These are phyloP conservation scores for Mortierella sp. DNA, from an alignment of 371 early-diverging fungal species.

Conservation along the genomic window DNA sequence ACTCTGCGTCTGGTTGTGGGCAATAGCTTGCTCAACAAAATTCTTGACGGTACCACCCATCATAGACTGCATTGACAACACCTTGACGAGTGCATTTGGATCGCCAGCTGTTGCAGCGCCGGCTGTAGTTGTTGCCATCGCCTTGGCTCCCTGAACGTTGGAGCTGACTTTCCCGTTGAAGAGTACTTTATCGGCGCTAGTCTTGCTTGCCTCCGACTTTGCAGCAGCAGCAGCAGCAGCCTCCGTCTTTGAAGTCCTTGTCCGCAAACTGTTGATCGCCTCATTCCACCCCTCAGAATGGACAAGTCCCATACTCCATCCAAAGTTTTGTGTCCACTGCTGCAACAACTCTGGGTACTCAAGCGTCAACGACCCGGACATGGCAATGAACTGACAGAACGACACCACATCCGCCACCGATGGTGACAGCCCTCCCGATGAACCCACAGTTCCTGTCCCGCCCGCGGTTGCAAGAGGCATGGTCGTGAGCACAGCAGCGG, in stretches of 20 bases:
- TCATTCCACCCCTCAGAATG: slow-evolving; percentile 33
- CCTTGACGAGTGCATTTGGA: background rate
- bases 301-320: slow-evolving; percentile 49
- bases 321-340: slow-evolving; percentile 57
- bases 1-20: slow-evolving; percentile 8
- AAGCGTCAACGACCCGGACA: slow-evolving; percentile 46
- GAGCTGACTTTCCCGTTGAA: background rate
- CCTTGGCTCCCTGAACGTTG: background rate
- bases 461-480: slow-evolving; percentile 25
- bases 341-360: slow-evolving; percentile 46
- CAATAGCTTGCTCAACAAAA: slow-evolving; percentile 11
- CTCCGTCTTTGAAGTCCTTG: background rate
- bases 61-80: slow-evolving; percentile 26
- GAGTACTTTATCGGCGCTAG: background rate
- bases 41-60: slow-evolving; percentile 8
- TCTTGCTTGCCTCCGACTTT: background rate
- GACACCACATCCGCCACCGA: slow-evolving; percentile 50
- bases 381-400: slow-evolving; percentile 51
- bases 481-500: slow-evolving; percentile 32
- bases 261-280: slow-evolving; percentile 30
- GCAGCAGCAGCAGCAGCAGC: background rate
- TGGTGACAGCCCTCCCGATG: slow-evolving; percentile 26
- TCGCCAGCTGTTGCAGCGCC: background rate
- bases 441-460: slow-evolving; percentile 9
- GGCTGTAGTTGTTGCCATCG: background rate